A percentile compares a stretch with the other conserved stretches of the same genome.
Evolutionary conservation across 2,329 filamentous ascomycete species (phyloP).

Genomic region (Beauveria rudraprayagi): DNA sequence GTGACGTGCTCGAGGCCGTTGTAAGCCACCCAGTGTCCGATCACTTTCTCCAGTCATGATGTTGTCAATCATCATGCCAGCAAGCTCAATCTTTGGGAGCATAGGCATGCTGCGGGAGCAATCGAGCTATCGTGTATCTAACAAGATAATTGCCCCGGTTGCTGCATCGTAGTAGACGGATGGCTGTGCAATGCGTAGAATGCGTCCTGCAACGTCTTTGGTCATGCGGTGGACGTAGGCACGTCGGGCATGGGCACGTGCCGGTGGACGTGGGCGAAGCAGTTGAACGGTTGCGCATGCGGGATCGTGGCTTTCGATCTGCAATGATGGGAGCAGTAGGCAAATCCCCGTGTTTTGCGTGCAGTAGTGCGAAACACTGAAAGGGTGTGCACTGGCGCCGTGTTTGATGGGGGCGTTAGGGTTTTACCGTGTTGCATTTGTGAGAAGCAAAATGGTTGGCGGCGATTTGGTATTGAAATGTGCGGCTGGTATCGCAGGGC

Average conservation of each 20-base stretch:
- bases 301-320: constrained; percentile 2
- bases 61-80: too few species aligned
- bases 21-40: too few species aligned
- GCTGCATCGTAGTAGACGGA: background rate
- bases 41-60: too few species aligned
- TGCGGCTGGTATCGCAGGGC: too few species aligned
- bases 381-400: background rate
- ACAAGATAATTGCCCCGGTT: background rate
- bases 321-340: background rate
- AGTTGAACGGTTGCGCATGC: background rate
- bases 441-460: background rate
- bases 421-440: too few species aligned
- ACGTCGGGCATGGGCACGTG: background rate
- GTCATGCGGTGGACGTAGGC: background rate
- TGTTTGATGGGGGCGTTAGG: background rate
- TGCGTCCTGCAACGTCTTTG: background rate
- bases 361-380: background rate
- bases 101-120: background rate
- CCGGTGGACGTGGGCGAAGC: background rate
- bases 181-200: background rate
- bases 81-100: too few species aligned
- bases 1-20: too few species aligned
- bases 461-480: background rate
- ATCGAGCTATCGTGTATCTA: background rate
- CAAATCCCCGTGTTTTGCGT: background rate